Base-by-base conservation (phyloP, 23 red algal genomes). In the Cyanidium caldarium region DNA sequence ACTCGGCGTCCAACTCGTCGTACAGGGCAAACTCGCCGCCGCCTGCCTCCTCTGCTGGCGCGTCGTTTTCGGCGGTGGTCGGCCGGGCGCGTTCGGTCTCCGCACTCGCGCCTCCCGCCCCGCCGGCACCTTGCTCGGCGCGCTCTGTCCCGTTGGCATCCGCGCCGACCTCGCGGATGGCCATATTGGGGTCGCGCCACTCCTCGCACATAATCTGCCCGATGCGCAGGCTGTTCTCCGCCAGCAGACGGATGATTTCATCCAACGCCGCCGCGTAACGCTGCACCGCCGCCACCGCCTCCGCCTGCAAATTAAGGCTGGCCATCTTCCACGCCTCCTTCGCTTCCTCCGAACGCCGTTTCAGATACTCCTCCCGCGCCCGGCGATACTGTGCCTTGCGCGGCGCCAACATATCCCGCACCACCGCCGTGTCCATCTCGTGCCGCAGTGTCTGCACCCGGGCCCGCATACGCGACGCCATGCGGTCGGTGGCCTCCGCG, bases 301-400 rank as follows among this genome's bases (percentile, higher is more conserved):
- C 51, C 5, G 51, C 7, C 51, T 61, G 51, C 51, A 61, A 61
- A 5, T 61, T 28, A 5, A 61, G 10, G 23, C 51, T 61, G 51
- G 51, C 51, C 23, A 28, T 28, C 7, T 28, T 16, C 51, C 51
- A 61, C 7, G 21, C 51, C 51, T 61, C 51, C 51, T 28, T 28
- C 51, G 51, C 10, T 5, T 10, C 51, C 23, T 61, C 51, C 19
- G 19, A 16, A 5, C 7, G 51, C 10, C 31, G 10, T 61, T 61
- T 61, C 10, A 7, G 51, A 61, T 61, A 61, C n/a, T 61, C 31
- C 3, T 61, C 51, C 31, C 51, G 51, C 13, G 51, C 51, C 7
- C 51, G 51, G 19, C 51, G 51, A 25, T 61, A 61, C 13, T 61
- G 51, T 12, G 51, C 51, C 31, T 61, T 61, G n/a, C 51, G 51